Base-by-base conservation (phyloP, 2,329 filamentous ascomycete species). In the Rosellinia necatrix region DNA sequence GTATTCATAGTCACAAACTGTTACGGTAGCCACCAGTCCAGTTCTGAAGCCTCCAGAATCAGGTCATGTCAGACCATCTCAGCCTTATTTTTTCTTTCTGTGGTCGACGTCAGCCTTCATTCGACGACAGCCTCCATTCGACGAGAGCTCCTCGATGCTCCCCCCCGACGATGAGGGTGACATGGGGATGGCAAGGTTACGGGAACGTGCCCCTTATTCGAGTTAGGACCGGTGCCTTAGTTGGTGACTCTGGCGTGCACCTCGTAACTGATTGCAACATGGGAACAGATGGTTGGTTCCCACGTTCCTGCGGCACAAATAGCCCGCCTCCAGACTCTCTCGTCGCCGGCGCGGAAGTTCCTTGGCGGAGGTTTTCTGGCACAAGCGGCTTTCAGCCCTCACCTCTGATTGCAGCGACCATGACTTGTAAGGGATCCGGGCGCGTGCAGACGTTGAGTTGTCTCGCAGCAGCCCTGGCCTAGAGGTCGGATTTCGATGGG, bases 261-360 rank as follows among this genome's bases (percentile, higher is more conserved):
- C n/a, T 51, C 25, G 46, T 25, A 58, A 58, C 56, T 50, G 10
- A 55, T 55, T 34, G 34, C 57, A 59, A 59, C 57, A 59, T 59
- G 19, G 21, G 21, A 35, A 46, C 22, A 40, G 44, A 30, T 21
- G 37, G 43, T 41, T 44, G 30, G 34, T 13, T 27, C 17, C 25
- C 53, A 25, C 40, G 42, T 58, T 49, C 44, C 25, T 37, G 27
- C n/a, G 35, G 25, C 22, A 38, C 17, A 32, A 47, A 35, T 35
- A 35, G 34, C 27, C 40, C 24, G 13, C 25, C 32, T 32, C n/a
- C 34, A 22, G 19, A 46, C 2, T 21, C 30, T 46, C 50, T 49
- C 9, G 30, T 32, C 37, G 15, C 56, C 38, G 19, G 13, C 15
- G 22, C 29, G 32, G 47, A 32, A 19, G 10, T 15, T 32, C 1